Percentiles rank a stretch among this genome's conserved stretches.
Evolutionary conservation across 2,329 filamentous ascomycete genomes (phyloP).

Genomic region (Colletotrichum australisinense): DNA sequence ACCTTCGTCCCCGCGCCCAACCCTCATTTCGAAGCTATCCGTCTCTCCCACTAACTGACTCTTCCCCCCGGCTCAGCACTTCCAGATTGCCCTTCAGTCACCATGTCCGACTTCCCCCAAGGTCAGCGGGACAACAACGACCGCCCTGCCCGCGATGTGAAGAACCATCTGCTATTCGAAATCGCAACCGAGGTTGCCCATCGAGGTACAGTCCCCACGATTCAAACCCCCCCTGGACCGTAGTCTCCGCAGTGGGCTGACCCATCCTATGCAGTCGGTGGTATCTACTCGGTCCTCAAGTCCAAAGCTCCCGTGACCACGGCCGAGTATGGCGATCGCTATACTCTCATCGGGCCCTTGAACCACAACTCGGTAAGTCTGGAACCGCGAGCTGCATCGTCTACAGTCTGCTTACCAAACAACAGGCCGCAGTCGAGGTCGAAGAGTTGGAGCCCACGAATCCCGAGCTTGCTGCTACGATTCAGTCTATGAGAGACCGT

Average conservation of each 20-base stretch:
- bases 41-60: conserved; percentile 7
- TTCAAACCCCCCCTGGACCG: neutral
- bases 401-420: conserved; percentile 24
- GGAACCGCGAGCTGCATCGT: neutral
- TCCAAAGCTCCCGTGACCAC: conserved; percentile 98
- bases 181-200: conserved; percentile 97
- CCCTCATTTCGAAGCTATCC: neutral
- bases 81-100: neutral
- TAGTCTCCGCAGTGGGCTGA: conserved; percentile 39
- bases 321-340: conserved; percentile 97
- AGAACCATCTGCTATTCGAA: conserved; percentile 96
- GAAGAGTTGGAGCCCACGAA: conserved; percentile 90
- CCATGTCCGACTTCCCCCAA: conserved; percentile 27
- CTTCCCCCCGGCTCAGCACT: conserved; percentile 4
- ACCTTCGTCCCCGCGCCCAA: neutral
- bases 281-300: conserved; percentile 99
- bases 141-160: conserved; percentile 74
- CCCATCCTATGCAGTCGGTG: conserved; percentile 75
- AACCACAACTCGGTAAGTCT: conserved; percentile 85
- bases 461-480: conserved; percentile 82
- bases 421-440: conserved; percentile 93
- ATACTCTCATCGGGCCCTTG: conserved; percentile 93
- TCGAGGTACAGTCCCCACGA: conserved; percentile 73
- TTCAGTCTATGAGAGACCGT: conserved; percentile 91
- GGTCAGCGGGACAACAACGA: conserved; percentile 31